Base-by-base conservation (phyloP, 2,329 filamentous ascomycete genomes). In the Ceratocystiopsis minuta region DNA sequence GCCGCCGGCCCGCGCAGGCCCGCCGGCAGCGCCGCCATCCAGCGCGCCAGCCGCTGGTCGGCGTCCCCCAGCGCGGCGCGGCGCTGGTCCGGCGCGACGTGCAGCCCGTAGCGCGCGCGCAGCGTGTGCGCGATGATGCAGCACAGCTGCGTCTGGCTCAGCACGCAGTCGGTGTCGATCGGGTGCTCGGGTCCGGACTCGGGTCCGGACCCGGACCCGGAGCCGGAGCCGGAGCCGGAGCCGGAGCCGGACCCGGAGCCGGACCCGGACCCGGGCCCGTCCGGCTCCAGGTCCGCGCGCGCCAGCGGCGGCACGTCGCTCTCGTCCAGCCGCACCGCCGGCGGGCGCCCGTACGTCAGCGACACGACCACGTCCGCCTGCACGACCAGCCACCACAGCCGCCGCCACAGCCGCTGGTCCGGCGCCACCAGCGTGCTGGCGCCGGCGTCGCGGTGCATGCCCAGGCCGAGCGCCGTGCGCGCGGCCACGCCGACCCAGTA, bases 351-450 rank as follows among this genome's bases (percentile, higher is more conserved):
- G 13, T 40, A 43, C 34, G 39, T 34, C 4, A 43, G 28, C 1
- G 42, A 34, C 24, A 43, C 42, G 24, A 43, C 14, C 24, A 43
- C 38, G n/a, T 43, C 42, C 28, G 34, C 37, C 7, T 38, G 37
- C 24, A 43, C 38, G 34, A 43, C 16, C 28, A 43, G 42, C 42
- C 42, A 43, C 42, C 42, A 43, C 15, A 43, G 34, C 7, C 42
- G 42, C 16, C 42, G 42, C 42, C 42, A 43, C 33, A 43, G 17
- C 11, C 42, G 42, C n/a, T 43, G 39, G 38, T 40, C 40, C 24
- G 36, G 40, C 1, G 40, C 16, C 2, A 41, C 40, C 13, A 41
- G 16, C 4, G 40, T 41, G 15, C 40, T 41, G 34, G 20, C 38
- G 7, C 40, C 42, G 9, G 42, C 42, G 16, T 40, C 35, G n/a